Percentiles rank a stretch among this genome's conserved stretches.
phyloP scores from a whole-genome alignment of 805 yeast genomes.

The Hanseniaspora vineae region DNA sequence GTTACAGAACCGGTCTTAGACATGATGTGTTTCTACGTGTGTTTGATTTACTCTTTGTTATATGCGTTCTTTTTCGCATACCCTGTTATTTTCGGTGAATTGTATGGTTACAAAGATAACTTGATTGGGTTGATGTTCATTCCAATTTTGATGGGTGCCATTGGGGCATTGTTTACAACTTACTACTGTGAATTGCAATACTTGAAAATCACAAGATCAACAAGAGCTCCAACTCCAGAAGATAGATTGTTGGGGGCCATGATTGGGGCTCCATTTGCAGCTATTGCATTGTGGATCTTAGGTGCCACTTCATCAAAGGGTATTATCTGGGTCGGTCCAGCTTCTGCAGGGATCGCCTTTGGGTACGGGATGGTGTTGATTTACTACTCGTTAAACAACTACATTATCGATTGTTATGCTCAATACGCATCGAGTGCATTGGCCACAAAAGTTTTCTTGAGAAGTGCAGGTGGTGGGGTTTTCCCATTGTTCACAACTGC shows the following conservation, averaged over 20 bases:
- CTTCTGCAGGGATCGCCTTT: conserved; percentile 64
- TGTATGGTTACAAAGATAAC: conserved; percentile 69
- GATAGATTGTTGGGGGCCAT: conserved; percentile 71
- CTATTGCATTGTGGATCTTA: conserved; percentile 62
- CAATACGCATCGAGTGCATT: conserved; percentile 70
- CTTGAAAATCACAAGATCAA: conserved; percentile 30
- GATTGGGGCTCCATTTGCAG: conserved; percentile 75
- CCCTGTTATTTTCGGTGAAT: conserved; percentile 72
- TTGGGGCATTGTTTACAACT: conserved; percentile 59
- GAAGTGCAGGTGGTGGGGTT: conserved; percentile 80
- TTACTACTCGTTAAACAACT: conserved; percentile 66
- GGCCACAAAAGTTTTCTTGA: conserved; percentile 68
- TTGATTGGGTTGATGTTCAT: conserved; percentile 76
- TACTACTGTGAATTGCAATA: conserved; percentile 59
- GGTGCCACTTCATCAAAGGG: conserved; percentile 68
- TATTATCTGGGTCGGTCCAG: conserved; percentile 70
- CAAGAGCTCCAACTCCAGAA: conserved; percentile 60
- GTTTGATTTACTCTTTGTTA: conserved; percentile 77
- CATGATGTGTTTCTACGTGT: conserved; percentile 73
- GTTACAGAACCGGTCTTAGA: conserved; percentile 77
- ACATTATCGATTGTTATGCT: conserved; percentile 83
- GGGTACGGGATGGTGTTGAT: conserved; percentile 70
- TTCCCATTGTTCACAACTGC: conserved; percentile 73
- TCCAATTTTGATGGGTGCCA: conserved; percentile 83
- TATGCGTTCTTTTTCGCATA: conserved; percentile 93